Conservation (phyloP, 495 filamentous ascomycete species). For the Penicillium lagena region DNA sequence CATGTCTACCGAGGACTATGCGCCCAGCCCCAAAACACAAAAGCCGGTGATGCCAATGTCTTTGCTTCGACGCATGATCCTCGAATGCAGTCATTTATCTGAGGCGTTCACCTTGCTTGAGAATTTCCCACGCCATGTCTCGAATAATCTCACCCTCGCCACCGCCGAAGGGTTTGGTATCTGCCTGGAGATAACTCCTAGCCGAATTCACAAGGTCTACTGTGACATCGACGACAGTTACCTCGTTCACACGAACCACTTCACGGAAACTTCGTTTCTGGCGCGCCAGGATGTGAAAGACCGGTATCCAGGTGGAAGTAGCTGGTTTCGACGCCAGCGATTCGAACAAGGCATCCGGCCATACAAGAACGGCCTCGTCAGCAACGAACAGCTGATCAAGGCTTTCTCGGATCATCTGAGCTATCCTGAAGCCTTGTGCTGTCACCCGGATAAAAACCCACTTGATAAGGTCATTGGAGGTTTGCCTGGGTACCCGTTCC, state of each 20-base stretch:
- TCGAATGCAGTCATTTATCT: constrained; percentile 8
- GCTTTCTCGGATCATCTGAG: constrained; percentile 20
- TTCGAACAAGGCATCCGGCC: neutral
- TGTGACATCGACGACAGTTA: neutral
- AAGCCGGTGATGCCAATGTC: constrained; percentile 3
- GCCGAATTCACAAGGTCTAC: constrained; percentile 5
- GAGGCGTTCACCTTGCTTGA: constrained; percentile 1
- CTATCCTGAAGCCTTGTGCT: constrained; percentile 16
- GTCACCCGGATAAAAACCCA: too few relatives aligned
- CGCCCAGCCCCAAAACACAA: neutral
- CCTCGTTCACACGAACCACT: constrained; percentile 1
- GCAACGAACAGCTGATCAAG: constrained; percentile 6
- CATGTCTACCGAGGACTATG: constrained; percentile 13
- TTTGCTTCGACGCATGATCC: constrained; percentile 13
- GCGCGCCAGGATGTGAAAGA: neutral
- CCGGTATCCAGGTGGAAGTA: neutral
- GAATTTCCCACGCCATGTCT: constrained; percentile 17
- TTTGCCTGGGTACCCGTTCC: too few relatives aligned
- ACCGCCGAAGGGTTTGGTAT: constrained; percentile 19
- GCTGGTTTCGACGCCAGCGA: neutral
- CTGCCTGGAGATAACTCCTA: constrained; percentile 9
- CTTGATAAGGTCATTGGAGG: too few relatives aligned
- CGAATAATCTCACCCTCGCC: constrained; percentile 15
- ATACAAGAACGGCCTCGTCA: constrained; percentile 1
- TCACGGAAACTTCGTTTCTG: neutral